Evolutionary conservation across 495 filamentous ascomycete species (phyloP).

Genomic region (Coniosporium apollinis): DNA sequence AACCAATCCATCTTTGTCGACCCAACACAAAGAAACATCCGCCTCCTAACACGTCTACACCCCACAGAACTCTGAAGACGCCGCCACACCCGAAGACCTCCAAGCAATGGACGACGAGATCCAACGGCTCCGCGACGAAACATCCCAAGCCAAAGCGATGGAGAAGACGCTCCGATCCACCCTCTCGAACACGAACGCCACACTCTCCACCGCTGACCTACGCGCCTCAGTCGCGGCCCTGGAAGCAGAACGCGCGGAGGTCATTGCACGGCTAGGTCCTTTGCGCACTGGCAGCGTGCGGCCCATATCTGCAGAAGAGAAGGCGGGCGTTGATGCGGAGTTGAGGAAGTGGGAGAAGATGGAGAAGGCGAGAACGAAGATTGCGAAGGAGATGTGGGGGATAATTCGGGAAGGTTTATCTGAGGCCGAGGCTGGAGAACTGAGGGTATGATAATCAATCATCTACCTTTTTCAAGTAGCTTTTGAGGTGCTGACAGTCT

Average conservation of each 20-base stretch:
- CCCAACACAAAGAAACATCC: not conserved
- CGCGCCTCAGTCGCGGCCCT: conserved; percentile 28
- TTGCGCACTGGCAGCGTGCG: conserved; percentile 25
- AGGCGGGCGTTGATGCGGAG: conserved; percentile 29
- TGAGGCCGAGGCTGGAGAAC: too few relatives aligned
- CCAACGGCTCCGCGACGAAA: conserved; percentile 29
- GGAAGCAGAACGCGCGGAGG: conserved; percentile 27
- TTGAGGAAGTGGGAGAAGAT: conserved; percentile 36
- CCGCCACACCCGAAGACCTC: conserved; percentile 28
- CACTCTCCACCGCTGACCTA: conserved; percentile 36
- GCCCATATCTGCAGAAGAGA: conserved; percentile 31
- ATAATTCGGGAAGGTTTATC: conserved; percentile 12
- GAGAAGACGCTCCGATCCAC: conserved; percentile 35
- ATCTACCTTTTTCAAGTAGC: too few relatives aligned
- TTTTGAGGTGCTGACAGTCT: too few relatives aligned
- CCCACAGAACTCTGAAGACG: conserved; percentile 28
- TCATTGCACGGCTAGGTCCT: conserved; percentile 24
- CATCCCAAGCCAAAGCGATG: conserved; percentile 29
- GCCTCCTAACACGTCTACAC: not conserved
- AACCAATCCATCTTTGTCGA: not conserved
- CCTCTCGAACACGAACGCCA: conserved; percentile 31
- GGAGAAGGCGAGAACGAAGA: conserved; percentile 29
- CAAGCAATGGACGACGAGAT: conserved; percentile 34
- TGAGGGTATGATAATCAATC: too few relatives aligned
- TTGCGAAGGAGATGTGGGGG: conserved; percentile 22